These are phyloP conservation scores for Casuarina cunninghamiana DNA, from an alignment of 306 rosid genomes.

Conservation along the genomic window DNA sequence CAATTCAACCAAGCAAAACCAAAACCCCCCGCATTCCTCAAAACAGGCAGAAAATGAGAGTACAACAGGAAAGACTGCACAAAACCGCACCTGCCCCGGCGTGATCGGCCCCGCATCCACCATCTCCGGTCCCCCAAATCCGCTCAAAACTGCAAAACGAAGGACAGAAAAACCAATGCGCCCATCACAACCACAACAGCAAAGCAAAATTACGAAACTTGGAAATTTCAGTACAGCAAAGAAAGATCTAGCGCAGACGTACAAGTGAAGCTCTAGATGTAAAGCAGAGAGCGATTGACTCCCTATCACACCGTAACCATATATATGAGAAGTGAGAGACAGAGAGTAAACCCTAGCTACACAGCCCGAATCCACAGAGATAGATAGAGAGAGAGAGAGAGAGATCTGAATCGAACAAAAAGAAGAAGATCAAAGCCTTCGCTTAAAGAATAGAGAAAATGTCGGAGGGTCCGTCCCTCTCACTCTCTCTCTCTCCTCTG, in stretches of 20 bases:
- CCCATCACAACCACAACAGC: not conserved
- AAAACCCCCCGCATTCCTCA: not conserved
- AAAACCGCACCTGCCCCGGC: conserved; percentile 70
- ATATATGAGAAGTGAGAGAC: conserved; percentile 37
- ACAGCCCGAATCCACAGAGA: conserved; percentile 15
- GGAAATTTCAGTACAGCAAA: not conserved
- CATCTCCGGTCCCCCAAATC: conserved; percentile 50
- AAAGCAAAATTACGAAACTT: conserved; percentile 28
- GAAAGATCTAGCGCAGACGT: conserved; percentile 25
- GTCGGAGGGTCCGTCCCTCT: conserved; percentile 77
- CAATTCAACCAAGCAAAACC: conserved; percentile 2
- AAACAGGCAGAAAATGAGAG: not conserved
- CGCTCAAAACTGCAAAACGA: conserved; percentile 42
- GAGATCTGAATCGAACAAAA: conserved; percentile 37
- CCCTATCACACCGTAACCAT: conserved; percentile 30
- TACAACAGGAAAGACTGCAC: conserved; percentile 1
- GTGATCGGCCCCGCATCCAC: conserved; percentile 68
- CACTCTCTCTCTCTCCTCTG: conserved; percentile 16
- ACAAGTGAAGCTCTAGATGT: conserved; percentile 31
- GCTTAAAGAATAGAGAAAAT: conserved; percentile 81
- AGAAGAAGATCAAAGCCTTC: conserved; percentile 39
- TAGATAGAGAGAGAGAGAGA: not conserved
- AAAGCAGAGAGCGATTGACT: conserved; percentile 18
- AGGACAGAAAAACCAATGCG: not conserved
- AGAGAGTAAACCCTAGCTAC: conserved; percentile 31